Base-by-base conservation (phyloP, 441 rosid genomes). In the Mallotus repandus region DNA sequence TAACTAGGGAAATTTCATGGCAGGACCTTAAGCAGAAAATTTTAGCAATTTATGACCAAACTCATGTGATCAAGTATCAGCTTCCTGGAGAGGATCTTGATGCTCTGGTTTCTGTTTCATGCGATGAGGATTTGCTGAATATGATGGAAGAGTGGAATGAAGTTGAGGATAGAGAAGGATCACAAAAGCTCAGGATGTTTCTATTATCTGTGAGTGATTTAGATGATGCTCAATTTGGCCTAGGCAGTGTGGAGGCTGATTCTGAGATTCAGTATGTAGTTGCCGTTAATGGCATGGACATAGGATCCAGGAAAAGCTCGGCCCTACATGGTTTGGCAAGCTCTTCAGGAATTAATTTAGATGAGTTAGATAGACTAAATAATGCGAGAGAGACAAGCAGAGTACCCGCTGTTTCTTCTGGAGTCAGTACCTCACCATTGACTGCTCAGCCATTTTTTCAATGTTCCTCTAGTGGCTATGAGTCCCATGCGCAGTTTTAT, bases 61-160 rank as follows among this genome's bases (percentile, higher is more conserved):
- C 81, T 78, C 77, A 83, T 66, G 85, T 82, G 76, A 84, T 91
- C 70, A 93, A 91, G 76, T 91, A 93, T 86, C 98, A 93, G 74
- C 91, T 93, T 77, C 98, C 97, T 67, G 98, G 96, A 7, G 98
- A 93, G 90, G 97, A 91, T 78, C 89, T 91, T 71, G 98, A 93
- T 80, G 87, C 97, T 61, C 76, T 93, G 76, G 93, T 93, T 72
- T 93, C 97, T 76, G 96, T 93, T 64, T 87, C 96, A 61, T 89
- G 89, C 71, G 96, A 93, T 54, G 98, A 91, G 85, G 98, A 93
- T 89, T 80, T 93, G 72, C 83, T 84, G 74, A 91, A 89, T 82
- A 91, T 93, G 98, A 86, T 91, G 94, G 97, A 91, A 83, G 98
- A 93, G 72, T 90, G 91, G 84, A 77, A 58, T 76, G 89, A 81